A percentile compares a stretch with the other conserved stretches of the same genome.
phyloP scores from a whole-genome alignment of 1,139 yeast genomes.

The Yamadazyma kanchanaburiensis region DNA sequence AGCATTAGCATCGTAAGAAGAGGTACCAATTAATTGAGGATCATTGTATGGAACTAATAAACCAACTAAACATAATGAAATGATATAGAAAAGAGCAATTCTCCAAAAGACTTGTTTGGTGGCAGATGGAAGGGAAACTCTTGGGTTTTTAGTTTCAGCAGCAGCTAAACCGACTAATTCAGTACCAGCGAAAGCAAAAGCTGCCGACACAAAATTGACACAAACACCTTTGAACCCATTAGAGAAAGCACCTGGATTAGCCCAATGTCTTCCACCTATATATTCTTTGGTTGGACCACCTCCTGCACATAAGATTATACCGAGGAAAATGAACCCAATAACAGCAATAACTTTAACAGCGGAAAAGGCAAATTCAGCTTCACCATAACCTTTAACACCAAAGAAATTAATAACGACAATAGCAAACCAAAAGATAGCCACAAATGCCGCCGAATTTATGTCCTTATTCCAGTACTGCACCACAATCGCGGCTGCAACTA shows the following conservation, averaged over 20 bases:
- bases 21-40: constrained; percentile 26
- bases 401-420: constrained; percentile 57
- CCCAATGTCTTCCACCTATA: constrained; percentile 60
- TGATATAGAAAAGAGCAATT: constrained; percentile 41
- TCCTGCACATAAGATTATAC: constrained; percentile 68
- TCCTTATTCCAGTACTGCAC: constrained; percentile 60
- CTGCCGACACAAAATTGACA: constrained; percentile 44
- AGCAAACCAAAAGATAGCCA: constrained; percentile 57
- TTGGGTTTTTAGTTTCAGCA: constrained; percentile 40
- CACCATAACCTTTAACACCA: constrained; percentile 69
- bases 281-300: constrained; percentile 50
- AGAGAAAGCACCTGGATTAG: constrained; percentile 63
- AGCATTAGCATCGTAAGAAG: constrained; percentile 41
- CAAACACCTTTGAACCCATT: constrained; percentile 58
- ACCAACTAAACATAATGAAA: constrained; percentile 42
- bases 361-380: constrained; percentile 64
- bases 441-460: constrained; percentile 66
- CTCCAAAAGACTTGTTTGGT: constrained; percentile 49
- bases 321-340: constrained; percentile 66
- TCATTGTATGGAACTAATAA: constrained; percentile 41
- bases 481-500: constrained; percentile 74
- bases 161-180: constrained; percentile 47
- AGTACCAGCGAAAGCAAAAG: constrained; percentile 47
- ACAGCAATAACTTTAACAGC: constrained; percentile 61
- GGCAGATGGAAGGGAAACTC: constrained; percentile 41